These are phyloP conservation scores for Ceraceosorus guamensis DNA, from an alignment of 1,284 basidiomycete genomes.

Conservation along the genomic window DNA sequence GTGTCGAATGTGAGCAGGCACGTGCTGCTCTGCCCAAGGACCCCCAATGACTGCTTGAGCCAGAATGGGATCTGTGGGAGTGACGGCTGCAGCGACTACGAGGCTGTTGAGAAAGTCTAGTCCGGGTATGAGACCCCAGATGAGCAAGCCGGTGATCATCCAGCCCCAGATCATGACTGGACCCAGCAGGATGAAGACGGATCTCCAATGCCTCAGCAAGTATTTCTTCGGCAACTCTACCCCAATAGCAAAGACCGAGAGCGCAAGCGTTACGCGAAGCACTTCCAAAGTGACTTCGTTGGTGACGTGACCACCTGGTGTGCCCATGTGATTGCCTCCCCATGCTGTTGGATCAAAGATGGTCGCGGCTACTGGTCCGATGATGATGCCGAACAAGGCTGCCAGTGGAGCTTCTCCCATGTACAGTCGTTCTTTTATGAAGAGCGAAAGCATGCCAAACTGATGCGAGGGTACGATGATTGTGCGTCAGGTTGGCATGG, in stretches of 20 bases:
- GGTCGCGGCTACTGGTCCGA: constrained; percentile 71
- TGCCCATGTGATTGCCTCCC: constrained; percentile 56
- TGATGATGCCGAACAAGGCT: constrained; percentile 86
- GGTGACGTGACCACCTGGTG: constrained; percentile 61
- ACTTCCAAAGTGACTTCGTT: constrained; percentile 63
- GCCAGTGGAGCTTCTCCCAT: constrained; percentile 95
- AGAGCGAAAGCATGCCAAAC: constrained; percentile 90
- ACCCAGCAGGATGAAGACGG: constrained; percentile 73
- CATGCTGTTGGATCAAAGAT: constrained; percentile 81
- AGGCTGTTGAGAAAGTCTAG: constrained; percentile 51
- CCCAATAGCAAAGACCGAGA: constrained; percentile 95
- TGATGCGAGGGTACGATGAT: constrained; percentile 39
- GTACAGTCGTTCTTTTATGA: constrained; percentile 87
- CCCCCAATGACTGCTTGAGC: constrained; percentile 72
- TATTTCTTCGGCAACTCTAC: constrained; percentile 61
- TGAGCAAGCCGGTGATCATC: constrained; percentile 65
- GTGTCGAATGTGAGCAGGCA: constrained; percentile 89
- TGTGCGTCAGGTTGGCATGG: too few relatives aligned
- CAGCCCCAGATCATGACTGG: constrained; percentile 82
- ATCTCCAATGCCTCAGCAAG: constrained; percentile 82
- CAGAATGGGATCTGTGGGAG: constrained; percentile 80
- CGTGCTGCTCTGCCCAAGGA: constrained; percentile 96
- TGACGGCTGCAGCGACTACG: constrained; percentile 85
- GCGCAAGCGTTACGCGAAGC: constrained; percentile 88
- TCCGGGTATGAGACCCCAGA: constrained; percentile 36